Base-by-base conservation (phyloP, 495 filamentous ascomycete genomes). In the Daldinia concentrica region DNA sequence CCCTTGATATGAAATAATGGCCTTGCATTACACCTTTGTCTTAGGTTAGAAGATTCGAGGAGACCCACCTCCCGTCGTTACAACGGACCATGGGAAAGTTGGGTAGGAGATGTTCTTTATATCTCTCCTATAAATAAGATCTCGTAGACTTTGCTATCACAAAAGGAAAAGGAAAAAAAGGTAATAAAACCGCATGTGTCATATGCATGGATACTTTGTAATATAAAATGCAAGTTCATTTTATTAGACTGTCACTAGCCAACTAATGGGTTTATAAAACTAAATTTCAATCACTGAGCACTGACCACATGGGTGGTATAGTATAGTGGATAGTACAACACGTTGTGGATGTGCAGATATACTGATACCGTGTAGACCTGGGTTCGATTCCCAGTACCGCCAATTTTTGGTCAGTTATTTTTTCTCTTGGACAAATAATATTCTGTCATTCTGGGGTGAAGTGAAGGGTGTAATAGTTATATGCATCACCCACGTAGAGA, bases 261-360 rank as follows among this genome's bases (percentile, higher is more conserved):
- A 1, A 2, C n/a, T 4, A 11, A 24, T 12, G 9, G 9, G 43
- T 12, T 48, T 48, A 50, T 65, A 58, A 30, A 14, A 2, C 15
- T 0, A 34, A 4, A 32, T 15, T 26, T 26, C 19, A 17, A 17
- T 2, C 14, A 9, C 24, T n/a, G 15, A 54, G 27, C 50, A 54
- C 14, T 54, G 27, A 30, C 50, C 50, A 54, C 50, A 26, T 7
- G 30, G 66, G 66, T 74, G 71, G 68, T 66, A 56, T 71, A 61
- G 68, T 71, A 65, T 71, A 71, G 58, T 71, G 68, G 68, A 62
- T 65, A 71, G 68, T 65, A 71, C 68, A 71, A 71, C 62, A 71
- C 68, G 68, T 71, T 71, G 68, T 71, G 68, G 68, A 62, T 57
- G 8, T 48, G 43, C 43, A 48, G 3, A 19, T 39, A 62, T 57